Evolutionary conservation across 2,329 filamentous ascomycete species (phyloP).

Genomic region (Cryphonectria japonica): DNA sequence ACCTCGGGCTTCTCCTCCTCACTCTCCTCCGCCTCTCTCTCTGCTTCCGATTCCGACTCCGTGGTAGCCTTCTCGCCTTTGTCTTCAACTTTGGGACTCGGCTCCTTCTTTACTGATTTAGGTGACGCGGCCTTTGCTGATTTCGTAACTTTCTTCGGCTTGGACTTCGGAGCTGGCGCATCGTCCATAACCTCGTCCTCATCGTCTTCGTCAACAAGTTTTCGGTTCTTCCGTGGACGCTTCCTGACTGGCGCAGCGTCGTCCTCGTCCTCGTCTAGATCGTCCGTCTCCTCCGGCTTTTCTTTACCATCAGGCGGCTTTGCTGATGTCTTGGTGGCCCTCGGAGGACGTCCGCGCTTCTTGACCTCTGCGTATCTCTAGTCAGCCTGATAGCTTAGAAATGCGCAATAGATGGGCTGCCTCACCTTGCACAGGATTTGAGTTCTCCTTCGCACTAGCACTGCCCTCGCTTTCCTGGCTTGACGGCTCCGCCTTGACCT

Average conservation of each 20-base stretch:
- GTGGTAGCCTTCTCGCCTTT: conserved; percentile 47
- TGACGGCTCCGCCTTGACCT: conserved; percentile 33
- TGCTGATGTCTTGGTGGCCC: conserved; percentile 30
- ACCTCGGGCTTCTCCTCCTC: conserved; percentile 70
- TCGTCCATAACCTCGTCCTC: conserved; percentile 49
- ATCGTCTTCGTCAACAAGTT: conserved; percentile 57
- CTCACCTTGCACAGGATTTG: conserved; percentile 45
- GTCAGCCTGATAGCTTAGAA: conserved; percentile 11
- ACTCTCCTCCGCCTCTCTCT: conserved; percentile 53
- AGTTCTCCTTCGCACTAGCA: conserved; percentile 43
- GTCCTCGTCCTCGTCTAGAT: conserved; percentile 49
- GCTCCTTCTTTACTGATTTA: conserved; percentile 30
- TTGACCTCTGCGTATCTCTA: conserved; percentile 43
- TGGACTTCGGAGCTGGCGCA: conserved; percentile 30
- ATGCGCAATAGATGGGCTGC: conserved; percentile 6
- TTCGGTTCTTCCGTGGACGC: conserved; percentile 52
- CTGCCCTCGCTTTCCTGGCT: conserved; percentile 32
- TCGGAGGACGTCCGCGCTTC: conserved; percentile 46
- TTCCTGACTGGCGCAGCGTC: conserved; percentile 66
- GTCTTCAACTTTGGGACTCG: conserved; percentile 42
- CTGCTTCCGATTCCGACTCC: conserved; percentile 54
- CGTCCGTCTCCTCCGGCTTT: conserved; percentile 47
- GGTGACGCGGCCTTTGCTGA: conserved; percentile 32
- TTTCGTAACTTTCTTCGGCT: conserved; percentile 37
- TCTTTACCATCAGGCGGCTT: conserved; percentile 38